Evolutionary conservation across 2,329 filamentous ascomycete species (phyloP).

Genomic region (Cytospora paraplurivora): DNA sequence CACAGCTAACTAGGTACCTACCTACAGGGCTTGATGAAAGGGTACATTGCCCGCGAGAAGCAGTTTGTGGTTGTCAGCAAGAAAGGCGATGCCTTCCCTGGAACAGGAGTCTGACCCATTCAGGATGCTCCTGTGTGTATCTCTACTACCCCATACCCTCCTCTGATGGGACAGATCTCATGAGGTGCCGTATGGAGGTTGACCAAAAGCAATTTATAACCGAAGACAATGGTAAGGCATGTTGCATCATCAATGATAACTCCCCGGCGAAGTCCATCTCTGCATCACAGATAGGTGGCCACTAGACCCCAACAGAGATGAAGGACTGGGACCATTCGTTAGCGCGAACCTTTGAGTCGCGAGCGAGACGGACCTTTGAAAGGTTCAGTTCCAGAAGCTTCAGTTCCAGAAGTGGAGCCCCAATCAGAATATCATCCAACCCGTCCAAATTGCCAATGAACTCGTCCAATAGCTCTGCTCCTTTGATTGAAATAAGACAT

Average conservation of each 20-base stretch:
- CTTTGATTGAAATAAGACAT: background rate
- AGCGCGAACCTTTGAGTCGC: background rate
- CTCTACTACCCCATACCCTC: background rate
- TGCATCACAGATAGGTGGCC: background rate
- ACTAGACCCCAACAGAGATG: background rate
- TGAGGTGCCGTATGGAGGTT: background rate
- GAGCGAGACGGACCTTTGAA: background rate
- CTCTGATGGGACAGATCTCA: background rate
- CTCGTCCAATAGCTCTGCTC: background rate
- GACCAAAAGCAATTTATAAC: background rate
- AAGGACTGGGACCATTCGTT: background rate
- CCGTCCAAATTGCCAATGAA: background rate
- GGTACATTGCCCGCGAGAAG: constrained; percentile 91
- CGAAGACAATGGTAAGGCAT: background rate
- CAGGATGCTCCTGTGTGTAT: background rate
- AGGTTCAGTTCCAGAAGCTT: background rate
- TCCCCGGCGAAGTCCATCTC: background rate
- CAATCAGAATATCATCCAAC: background rate
- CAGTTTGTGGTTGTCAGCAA: constrained; percentile 93
- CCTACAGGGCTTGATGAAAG: constrained; percentile 86
- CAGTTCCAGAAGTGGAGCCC: background rate
- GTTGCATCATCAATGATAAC: background rate
- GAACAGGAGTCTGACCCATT: constrained; percentile 67
- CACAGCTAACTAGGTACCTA: constrained; percentile 34
- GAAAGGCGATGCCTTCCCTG: constrained; percentile 91